phyloP scores from a whole-genome alignment of 1,139 yeast genomes.

The Spencermartinsiella ligniputridi region DNA sequence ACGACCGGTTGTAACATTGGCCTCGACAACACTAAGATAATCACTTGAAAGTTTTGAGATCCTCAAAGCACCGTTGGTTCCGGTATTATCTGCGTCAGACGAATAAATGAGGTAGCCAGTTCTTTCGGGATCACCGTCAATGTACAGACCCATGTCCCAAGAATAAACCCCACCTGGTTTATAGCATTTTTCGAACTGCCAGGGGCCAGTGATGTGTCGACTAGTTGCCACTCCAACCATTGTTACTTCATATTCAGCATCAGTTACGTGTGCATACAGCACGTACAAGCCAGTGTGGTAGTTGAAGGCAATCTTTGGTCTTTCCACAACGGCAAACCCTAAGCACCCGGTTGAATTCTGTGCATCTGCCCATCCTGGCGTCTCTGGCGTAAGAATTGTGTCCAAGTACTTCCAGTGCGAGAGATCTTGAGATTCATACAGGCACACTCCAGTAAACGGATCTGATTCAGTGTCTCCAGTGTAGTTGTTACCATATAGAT shows the following conservation, averaged over 20 bases:
- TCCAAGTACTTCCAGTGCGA: background rate
- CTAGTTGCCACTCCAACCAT: background rate
- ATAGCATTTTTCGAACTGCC: slow-evolving; percentile 28
- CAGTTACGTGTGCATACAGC: background rate
- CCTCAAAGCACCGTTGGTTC: slow-evolving; percentile 5
- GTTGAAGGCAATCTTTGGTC: background rate
- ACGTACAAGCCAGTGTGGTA: background rate
- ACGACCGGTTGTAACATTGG: slow-evolving; percentile 6
- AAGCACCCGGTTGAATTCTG: background rate
- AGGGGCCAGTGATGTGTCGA: background rate
- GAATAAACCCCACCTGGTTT: slow-evolving; percentile 37
- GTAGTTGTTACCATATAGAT: slow-evolving; percentile 1
- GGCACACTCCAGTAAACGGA: background rate
- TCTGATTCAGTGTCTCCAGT: background rate
- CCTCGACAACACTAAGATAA: slow-evolving; percentile 4
- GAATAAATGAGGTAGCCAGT: slow-evolving; percentile 5
- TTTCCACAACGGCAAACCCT: background rate
- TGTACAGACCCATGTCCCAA: slow-evolving; percentile 38
- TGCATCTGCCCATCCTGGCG: background rate
- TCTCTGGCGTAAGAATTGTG: background rate
- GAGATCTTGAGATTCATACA: background rate
- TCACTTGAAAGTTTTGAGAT: slow-evolving; percentile 4
- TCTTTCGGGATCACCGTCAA: slow-evolving; percentile 17
- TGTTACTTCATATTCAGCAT: background rate
- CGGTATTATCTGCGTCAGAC: slow-evolving; percentile 5